These are phyloP conservation scores for Tremella mesenterica DNA, from an alignment of 768 basidiomycete species.

Conservation along the genomic window DNA sequence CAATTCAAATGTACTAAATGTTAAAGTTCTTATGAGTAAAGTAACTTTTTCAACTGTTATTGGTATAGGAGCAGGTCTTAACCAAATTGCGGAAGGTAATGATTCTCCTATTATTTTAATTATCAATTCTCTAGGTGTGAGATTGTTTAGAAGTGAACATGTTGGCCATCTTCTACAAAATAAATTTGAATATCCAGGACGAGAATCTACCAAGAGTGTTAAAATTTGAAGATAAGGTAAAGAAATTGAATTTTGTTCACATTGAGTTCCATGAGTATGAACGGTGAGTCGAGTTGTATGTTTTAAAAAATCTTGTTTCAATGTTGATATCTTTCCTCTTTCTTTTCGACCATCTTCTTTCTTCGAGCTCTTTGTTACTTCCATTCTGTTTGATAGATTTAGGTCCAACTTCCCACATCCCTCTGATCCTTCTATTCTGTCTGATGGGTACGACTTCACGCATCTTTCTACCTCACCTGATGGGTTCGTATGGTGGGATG, in stretches of 20 bases:
- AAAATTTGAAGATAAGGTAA: background rate
- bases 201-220: background rate
- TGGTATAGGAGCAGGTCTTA: background rate
- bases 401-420: too few species aligned
- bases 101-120: background rate
- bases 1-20: background rate
- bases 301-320: background rate
- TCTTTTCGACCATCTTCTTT: too few species aligned
- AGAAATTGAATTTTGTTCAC: background rate
- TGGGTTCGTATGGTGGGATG: too few species aligned
- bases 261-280: background rate
- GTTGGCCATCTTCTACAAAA: background rate
- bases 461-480: too few species aligned
- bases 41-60: background rate
- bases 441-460: too few species aligned
- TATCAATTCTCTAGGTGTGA: background rate
- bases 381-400: too few species aligned
- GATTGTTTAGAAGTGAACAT: background rate
- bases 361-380: too few species aligned
- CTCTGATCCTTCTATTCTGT: too few species aligned
- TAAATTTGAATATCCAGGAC: background rate
- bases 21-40: background rate
- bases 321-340: too few species aligned
- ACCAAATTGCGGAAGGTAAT: background rate
- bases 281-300: background rate